Percentiles rank a stretch among this genome's conserved stretches.
phyloP scores from a whole-genome alignment of 345 rosid genomes.

The Dovyalis caffra region DNA sequence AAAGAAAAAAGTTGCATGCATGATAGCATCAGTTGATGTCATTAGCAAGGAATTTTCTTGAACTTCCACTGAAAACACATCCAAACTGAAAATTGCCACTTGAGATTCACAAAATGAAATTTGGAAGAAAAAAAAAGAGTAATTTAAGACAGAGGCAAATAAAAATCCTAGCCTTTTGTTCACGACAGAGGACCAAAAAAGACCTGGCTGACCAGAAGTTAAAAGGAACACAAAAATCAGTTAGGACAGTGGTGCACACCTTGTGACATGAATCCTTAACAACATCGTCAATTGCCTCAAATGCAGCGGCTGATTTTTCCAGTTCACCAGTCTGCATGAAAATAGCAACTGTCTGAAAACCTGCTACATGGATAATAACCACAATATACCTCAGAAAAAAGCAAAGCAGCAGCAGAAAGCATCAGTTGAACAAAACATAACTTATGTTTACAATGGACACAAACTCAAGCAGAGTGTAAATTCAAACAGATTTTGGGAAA shows the following conservation, averaged over 20 bases:
- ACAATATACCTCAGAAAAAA: slow-evolving; percentile 78
- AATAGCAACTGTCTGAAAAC: slow-evolving; percentile 99
- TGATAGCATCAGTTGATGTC: neutral
- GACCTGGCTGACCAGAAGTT: neutral
- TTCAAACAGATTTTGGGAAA: neutral
- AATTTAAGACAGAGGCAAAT: neutral
- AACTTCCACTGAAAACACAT: neutral
- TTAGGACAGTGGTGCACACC: slow-evolving; percentile 39
- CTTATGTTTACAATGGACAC: neutral
- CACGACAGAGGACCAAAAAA: neutral
- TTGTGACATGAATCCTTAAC: slow-evolving; percentile 73
- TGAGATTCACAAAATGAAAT: neutral
- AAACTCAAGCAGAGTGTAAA: neutral
- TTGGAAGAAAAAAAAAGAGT: neutral
- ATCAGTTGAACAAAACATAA: neutral
- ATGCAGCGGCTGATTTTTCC: slow-evolving; percentile 49
- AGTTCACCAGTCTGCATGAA: slow-evolving; percentile 94
- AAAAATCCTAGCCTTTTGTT: neutral
- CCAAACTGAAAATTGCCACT: neutral
- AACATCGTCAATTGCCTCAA: slow-evolving; percentile 36
- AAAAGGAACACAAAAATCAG: neutral
- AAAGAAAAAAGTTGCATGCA: neutral
- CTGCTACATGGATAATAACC: slow-evolving; percentile 88
- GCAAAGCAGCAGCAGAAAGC: slow-evolving; percentile 25
- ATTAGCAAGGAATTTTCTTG: neutral